Evolutionary conservation across 164 flowering plant species (phyloP), one percentile per base, ranked within the genome.

Genomic region (Tetracentron sinense): DNA sequence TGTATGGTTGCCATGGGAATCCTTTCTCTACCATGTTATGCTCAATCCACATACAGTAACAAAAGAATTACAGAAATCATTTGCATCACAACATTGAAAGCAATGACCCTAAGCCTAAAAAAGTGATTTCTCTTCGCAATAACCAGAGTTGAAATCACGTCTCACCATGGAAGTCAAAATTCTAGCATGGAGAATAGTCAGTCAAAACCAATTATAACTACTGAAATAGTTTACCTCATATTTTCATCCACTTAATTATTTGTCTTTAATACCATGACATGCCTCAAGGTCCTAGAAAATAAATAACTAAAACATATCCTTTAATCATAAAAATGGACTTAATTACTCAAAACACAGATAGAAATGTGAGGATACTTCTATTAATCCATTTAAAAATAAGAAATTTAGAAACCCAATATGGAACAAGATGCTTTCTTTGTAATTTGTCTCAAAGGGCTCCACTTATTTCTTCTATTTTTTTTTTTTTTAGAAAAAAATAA

Each of bases 181-280:
- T 11, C 54, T 12, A 54, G 53, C 26, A 46, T 46, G 22, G 49
- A 8, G 48, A 42, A 53, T 29, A 54, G 22, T 35, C 23, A 21
- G 47, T 25, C 7, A 30, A 42, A 38, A 20, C 2, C 42, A 59
- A 26, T 23, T 0, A 31, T 19, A 6, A 16, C 6, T 44, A 26
- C 14, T 12, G 58, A 56, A 44, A 21, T 31, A 10, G 50, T 21
- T 2, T 60, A 87, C 99, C 99, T 92, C 64, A 94, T 81, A 69
- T 78, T 82, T 69, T 91, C 96, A 55, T 88, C 96, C 26, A 72
- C 81, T 80, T 85, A 87, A 64, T 84, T 86, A 82, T 95, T 88
- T 77, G 82, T 79, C 25, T 89, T 83, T 54, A 94, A 83, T 60
- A 52, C 99, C 99, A 72, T 81, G 79, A 62, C 84, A 89, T 55